Base-by-base conservation (phyloP, 768 basidiomycete genomes). In the Russula abietina region DNA sequence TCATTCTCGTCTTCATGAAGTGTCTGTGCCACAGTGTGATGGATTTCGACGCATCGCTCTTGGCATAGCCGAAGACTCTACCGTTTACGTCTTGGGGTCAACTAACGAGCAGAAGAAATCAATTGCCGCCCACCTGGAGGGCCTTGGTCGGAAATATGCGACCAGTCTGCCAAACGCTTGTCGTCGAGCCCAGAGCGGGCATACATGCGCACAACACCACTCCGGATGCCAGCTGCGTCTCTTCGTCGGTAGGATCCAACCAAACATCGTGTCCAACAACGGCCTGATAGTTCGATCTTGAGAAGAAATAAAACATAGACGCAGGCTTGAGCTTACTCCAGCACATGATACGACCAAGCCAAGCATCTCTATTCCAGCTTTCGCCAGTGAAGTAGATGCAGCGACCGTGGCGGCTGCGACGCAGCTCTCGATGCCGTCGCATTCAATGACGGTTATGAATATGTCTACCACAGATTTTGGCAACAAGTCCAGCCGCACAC, bases 381-480 rank as follows among this genome's bases (percentile, higher is more conserved):
- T 87, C 10, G 93, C 93, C 4, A 98, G 79, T 9, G 97, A 95
- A 2, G 91, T 84, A 68, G 89, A 92, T 1, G 93, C 91, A 19
- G 95, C 96, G 7, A 93, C 83, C 11, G 89, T 79, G 6, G 91
- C 94, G 1, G 93, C 83, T 6, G 92, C 84, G n/a, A 96, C 80
- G 66, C 91, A 91, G 30, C 88, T 85, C 71, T 94, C 89, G n/a
- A 90, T 79, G 19, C 92, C 90, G 72, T 97, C 94, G n/a, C 87
- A 85, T 73, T 98, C 94, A 50, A 98, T 84, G 46, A 99, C 79
- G 3, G 86, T 89, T 56, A 99, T 77, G 73, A 91, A 96, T 50
- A 98, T 78, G 75, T 99, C 97, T 69, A 98, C 85, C 10, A 88
- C 87, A 0, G 93, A 90, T 72, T 99, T 99, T 17, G 97, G 96